A percentile compares a stretch with the other conserved stretches of the same genome.
phyloP scores from a whole-genome alignment of 179 eudicot species.

The Nepenthes alata region DNA sequence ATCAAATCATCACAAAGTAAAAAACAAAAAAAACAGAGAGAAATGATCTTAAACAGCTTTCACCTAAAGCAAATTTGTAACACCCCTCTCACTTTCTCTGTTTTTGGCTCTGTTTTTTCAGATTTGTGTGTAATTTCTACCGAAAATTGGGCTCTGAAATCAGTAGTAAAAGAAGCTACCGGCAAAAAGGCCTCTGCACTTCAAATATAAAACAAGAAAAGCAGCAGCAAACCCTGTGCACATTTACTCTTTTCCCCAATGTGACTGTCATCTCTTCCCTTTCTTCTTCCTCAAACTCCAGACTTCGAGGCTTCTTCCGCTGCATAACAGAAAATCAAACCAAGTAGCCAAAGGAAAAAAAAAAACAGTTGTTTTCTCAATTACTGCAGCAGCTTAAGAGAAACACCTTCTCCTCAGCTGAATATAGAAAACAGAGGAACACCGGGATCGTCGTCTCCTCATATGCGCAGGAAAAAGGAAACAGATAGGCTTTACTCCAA shows the following conservation, averaged over 20 bases:
- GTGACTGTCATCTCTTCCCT: neutral
- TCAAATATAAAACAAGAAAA: conserved; percentile 1
- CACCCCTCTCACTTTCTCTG: no score
- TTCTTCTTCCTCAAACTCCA: conserved; percentile 30
- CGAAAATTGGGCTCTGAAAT: conserved; percentile 42
- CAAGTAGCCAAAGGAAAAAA: neutral
- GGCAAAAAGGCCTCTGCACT: conserved; percentile 19
- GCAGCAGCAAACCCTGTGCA: no score
- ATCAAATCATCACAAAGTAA: no score
- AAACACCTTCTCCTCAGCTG: neutral
- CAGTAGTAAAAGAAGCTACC: conserved; percentile 38
- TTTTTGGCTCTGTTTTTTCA: no score
- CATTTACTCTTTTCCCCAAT: no score
- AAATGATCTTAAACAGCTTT: no score
- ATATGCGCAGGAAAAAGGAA: no score
- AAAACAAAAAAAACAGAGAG: no score
- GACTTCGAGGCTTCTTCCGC: conserved; percentile 11
- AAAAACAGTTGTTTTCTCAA: conserved; percentile 2
- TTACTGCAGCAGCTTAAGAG: no score
- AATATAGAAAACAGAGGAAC: neutral
- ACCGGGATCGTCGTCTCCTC: no score
- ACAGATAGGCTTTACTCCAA: no score
- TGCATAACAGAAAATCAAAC: neutral
- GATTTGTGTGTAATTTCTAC: conserved; percentile 4
- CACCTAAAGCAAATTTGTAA: no score